phyloP scores from a whole-genome alignment of 306 rosid genomes.

The Trifolium subterraneum region DNA sequence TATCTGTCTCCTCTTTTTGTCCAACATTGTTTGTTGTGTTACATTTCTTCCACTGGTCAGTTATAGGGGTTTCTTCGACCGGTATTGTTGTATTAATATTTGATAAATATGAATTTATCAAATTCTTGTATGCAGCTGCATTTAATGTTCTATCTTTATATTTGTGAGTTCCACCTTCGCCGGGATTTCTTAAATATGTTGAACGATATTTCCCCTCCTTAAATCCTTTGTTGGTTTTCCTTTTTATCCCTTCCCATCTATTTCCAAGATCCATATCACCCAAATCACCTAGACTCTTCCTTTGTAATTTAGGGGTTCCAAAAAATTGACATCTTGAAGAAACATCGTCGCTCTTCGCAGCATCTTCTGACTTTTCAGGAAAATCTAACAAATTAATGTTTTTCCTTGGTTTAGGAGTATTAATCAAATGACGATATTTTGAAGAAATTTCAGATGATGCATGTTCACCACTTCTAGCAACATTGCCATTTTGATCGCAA shows the following conservation, averaged over 20 bases:
- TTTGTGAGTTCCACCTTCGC: constrained; percentile 46
- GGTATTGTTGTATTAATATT: constrained; percentile 59
- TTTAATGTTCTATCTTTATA: constrained; percentile 61
- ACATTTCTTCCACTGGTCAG: constrained; percentile 80
- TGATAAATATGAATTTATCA: constrained; percentile 73
- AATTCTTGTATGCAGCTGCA: constrained; percentile 77
- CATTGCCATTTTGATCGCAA: constrained; percentile 36
- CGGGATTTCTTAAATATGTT: constrained; percentile 41
- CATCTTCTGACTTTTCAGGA: constrained; percentile 39
- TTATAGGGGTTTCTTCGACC: constrained; percentile 51
- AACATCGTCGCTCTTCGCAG: constrained; percentile 41
- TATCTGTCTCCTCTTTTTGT: constrained; percentile 42
- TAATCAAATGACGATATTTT: constrained; percentile 43
- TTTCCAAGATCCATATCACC: constrained; percentile 60
- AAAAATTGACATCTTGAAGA: constrained; percentile 47
- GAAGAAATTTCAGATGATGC: constrained; percentile 47
- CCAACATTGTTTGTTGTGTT: constrained; percentile 41
- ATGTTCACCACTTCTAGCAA: constrained; percentile 41
- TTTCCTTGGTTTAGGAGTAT: constrained; percentile 43
- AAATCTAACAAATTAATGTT: constrained; percentile 33
- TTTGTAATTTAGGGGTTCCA: constrained; percentile 48
- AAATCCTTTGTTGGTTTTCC: constrained; percentile 42
- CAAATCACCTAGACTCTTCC: constrained; percentile 43
- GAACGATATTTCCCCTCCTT: constrained; percentile 39
- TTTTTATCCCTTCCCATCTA: constrained; percentile 58